These are phyloP conservation scores for Pichia sp. DNA, from an alignment of 1,139 yeast species.

Conservation along the genomic window DNA sequence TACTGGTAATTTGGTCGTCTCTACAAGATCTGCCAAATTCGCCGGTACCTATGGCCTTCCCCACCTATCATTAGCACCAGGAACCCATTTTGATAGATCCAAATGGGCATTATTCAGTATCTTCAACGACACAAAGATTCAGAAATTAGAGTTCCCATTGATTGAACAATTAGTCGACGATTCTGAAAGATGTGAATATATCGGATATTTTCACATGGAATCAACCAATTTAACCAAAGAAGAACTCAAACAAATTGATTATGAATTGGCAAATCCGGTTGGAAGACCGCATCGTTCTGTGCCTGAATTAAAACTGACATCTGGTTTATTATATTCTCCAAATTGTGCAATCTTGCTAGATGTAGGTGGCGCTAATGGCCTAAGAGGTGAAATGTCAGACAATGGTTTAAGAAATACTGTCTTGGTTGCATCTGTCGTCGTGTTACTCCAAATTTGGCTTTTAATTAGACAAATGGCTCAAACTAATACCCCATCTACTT, in stretches of 20 bases:
- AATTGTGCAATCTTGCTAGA: slow-evolving; percentile 72
- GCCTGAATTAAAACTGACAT: slow-evolving; percentile 54
- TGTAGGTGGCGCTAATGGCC: slow-evolving; percentile 50
- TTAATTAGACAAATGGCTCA: slow-evolving; percentile 65
- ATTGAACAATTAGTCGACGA: slow-evolving; percentile 39
- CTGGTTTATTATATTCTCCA: slow-evolving; percentile 75
- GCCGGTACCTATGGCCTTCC: slow-evolving; percentile 61
- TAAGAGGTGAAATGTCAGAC: slow-evolving; percentile 50
- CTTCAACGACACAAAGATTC: slow-evolving; percentile 42
- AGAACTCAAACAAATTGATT: slow-evolving; percentile 62
- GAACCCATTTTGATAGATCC: slow-evolving; percentile 42
- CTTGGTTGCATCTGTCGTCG: slow-evolving; percentile 45
- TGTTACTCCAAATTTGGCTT: slow-evolving; percentile 47
- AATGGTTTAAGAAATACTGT: slow-evolving; percentile 44
- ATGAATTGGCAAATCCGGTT: slow-evolving; percentile 65
- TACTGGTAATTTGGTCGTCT: slow-evolving; percentile 64
- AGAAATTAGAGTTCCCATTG: slow-evolving; percentile 32
- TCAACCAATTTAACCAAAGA: slow-evolving; percentile 52
- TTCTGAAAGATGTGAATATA: slow-evolving; percentile 65
- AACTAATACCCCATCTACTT: slow-evolving; percentile 77
- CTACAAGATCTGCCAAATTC: slow-evolving; percentile 72
- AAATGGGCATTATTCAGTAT: slow-evolving; percentile 39
- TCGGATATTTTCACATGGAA: slow-evolving; percentile 65
- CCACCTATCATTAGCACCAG: slow-evolving; percentile 46
- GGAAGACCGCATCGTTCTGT: slow-evolving; percentile 69